Conservation (phyloP, 2,329 filamentous ascomycete species). For the Fusarium sp. region DNA sequence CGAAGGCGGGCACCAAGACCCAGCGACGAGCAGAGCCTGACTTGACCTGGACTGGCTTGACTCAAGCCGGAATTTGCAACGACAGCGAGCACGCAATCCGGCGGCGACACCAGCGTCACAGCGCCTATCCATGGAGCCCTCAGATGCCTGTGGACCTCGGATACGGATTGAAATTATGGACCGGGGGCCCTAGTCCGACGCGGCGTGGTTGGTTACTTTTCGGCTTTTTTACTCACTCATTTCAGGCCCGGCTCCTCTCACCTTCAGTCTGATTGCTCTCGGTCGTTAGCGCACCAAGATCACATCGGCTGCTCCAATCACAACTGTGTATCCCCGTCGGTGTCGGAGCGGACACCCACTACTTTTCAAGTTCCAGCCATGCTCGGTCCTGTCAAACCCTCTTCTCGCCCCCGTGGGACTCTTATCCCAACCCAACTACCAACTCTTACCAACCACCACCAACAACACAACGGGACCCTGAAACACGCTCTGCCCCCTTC, state of each 20-base stretch:
- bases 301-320: slow-evolving; percentile 35
- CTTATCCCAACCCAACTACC: slow-evolving; percentile 39
- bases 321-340: slow-evolving; percentile 35
- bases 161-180: slow-evolving; percentile 47
- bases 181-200: slow-evolving; percentile 37
- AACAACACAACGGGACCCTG: slow-evolving; percentile 41
- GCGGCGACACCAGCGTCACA: slow-evolving; percentile 44
- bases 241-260: slow-evolving; percentile 30
- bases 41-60: slow-evolving; percentile 40
- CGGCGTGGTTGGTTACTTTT: slow-evolving; percentile 44
- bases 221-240: slow-evolving; percentile 36
- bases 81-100: slow-evolving; percentile 47
- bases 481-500: slow-evolving; percentile 48
- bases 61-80: slow-evolving; percentile 36
- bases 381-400: slow-evolving; percentile 45
- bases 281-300: slow-evolving; percentile 33
- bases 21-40: slow-evolving; percentile 37
- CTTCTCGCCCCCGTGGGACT: slow-evolving; percentile 43
- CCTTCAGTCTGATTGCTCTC: slow-evolving; percentile 28
- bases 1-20: slow-evolving; percentile 35
- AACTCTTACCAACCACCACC: slow-evolving; percentile 41
- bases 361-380: slow-evolving; percentile 39
- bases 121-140: slow-evolving; percentile 41
- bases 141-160: slow-evolving; percentile 36
- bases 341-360: slow-evolving; percentile 39